Conservation (phyloP, 148 eudicot genomes). For the Dianthus caryophyllus region DNA sequence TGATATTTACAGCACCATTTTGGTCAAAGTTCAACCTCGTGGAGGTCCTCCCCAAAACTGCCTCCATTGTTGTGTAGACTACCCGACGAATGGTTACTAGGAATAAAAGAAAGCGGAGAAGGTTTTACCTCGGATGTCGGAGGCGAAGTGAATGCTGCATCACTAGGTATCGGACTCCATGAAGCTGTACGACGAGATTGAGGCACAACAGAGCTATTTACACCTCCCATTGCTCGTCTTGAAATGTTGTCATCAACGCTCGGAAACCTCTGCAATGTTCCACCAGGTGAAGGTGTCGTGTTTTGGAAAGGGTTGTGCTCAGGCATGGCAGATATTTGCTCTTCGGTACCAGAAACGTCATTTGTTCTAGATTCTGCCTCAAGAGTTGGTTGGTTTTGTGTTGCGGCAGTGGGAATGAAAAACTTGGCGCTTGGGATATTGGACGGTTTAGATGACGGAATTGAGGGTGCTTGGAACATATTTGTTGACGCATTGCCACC, state of each 20-base stretch:
- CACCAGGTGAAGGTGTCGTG: constrained; percentile 39
- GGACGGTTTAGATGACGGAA: constrained; percentile 52
- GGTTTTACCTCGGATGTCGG: constrained; percentile 39
- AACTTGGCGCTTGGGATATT: constrained; percentile 49
- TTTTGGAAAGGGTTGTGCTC: constrained; percentile 36
- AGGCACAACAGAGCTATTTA: constrained; percentile 30
- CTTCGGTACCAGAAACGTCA: constrained; percentile 27
- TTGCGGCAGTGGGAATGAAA: constrained; percentile 64
- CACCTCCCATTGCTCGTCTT: constrained; percentile 11
- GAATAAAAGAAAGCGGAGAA: constrained; percentile 40
- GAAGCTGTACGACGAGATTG: constrained; percentile 75
- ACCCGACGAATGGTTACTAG: constrained; percentile 28
- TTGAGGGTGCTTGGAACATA: constrained; percentile 62
- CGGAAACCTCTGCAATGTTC: constrained; percentile 55
- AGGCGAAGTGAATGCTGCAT: constrained; percentile 31
- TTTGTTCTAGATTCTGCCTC: constrained; percentile 26
- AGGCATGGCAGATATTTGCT: constrained; percentile 28
- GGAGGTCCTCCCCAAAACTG: constrained; percentile 64
- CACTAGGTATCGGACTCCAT: constrained; percentile 59
- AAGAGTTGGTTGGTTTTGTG: constrained; percentile 34
- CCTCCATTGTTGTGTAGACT: constrained; percentile 39
- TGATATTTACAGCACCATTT: constrained; percentile 30
- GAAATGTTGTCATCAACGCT: constrained; percentile 60
- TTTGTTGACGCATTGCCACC: constrained; percentile 70
- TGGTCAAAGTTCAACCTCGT: constrained; percentile 82